Evolutionary conservation across 371 early-diverging fungal species (phyloP).

Genomic region (Mortierella sp.): DNA sequence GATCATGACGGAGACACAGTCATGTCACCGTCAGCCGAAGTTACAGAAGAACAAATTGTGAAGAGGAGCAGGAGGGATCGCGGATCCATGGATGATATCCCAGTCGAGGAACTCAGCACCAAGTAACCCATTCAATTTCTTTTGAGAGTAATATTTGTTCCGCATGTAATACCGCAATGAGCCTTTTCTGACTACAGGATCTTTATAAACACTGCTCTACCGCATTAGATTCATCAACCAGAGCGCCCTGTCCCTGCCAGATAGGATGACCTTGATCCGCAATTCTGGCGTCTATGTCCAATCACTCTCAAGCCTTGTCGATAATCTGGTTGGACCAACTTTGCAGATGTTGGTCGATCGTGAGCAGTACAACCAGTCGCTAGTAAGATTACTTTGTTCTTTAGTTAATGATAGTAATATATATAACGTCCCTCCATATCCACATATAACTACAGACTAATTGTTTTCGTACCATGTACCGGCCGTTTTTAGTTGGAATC

Average conservation of each 20-base stretch:
- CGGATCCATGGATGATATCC: constrained; percentile 42
- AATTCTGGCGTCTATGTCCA: constrained; percentile 71
- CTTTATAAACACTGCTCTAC: background rate
- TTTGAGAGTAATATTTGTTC: background rate
- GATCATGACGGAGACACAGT: constrained; percentile 41
- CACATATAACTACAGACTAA: no score
- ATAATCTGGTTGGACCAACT: constrained; percentile 67
- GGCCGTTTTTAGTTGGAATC: constrained; percentile 30
- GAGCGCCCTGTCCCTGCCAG: constrained; percentile 34
- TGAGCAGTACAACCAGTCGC: constrained; percentile 46
- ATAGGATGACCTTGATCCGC: constrained; percentile 60
- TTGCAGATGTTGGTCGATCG: constrained; percentile 57
- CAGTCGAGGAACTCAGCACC: constrained; percentile 27
- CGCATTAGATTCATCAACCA: constrained; percentile 20
- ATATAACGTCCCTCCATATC: no score
- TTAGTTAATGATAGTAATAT: no score
- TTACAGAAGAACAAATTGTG: background rate
- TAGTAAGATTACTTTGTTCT: constrained; percentile 26
- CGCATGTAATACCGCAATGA: no score
- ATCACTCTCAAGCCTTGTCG: constrained; percentile 62
- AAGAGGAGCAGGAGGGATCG: constrained; percentile 53
- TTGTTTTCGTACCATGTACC: no score
- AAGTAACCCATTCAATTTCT: constrained; percentile 13
- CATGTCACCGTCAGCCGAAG: constrained; percentile 20
- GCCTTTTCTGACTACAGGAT: no score